Base-by-base conservation (phyloP, 2,329 filamentous ascomycete genomes). In the Neurospora crassa region DNA sequence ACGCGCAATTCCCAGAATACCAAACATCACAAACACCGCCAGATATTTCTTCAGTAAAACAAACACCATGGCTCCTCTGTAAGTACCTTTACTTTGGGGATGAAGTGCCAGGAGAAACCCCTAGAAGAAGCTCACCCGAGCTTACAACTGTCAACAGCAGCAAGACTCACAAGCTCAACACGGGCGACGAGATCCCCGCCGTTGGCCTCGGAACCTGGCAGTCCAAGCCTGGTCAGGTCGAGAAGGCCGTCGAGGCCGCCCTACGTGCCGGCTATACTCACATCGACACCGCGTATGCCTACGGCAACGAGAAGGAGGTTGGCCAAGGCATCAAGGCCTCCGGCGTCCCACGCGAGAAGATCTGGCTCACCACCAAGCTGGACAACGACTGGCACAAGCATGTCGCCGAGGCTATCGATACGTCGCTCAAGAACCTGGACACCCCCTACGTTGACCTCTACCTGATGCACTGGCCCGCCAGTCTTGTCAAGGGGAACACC, bases 151-250 rank as follows among this genome's bases (percentile, higher is more conserved):
- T 34, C 37, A 10, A 59, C 47, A 59, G 47, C 70, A 83, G 82
- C 73, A 85, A 85, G 77, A 87, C 88, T 77, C 91, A 90, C 79
- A 89, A 87, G 75, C 88, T 93, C 80, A 92, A 92, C 83, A 90
- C 89, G 70, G 92, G 92, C 72, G 90, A 87, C 80, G 90, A 92
- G 82, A 96, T 96, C 73, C 91, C 91, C 71, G 89, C 90, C 76
- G 81, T 94, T 75, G 92, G 91, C 73, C 85, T 94, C 67, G 92
- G 92, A 71, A 94, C 92, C 71, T 94, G 92, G 91, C 91, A 93
- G 78, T 92, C 91, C 68, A 80, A 85, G 77, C 89, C 90, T 71
- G 81, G 91, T 75, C 86, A 92, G 80, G 91, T 93, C 71, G 85
- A 87, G 76, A 82, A 87, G 70, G 92, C 92, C 70, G 92, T 95